Evolutionary conservation across 305 asterid species (phyloP).

Genomic region (Solanum hybrid): DNA sequence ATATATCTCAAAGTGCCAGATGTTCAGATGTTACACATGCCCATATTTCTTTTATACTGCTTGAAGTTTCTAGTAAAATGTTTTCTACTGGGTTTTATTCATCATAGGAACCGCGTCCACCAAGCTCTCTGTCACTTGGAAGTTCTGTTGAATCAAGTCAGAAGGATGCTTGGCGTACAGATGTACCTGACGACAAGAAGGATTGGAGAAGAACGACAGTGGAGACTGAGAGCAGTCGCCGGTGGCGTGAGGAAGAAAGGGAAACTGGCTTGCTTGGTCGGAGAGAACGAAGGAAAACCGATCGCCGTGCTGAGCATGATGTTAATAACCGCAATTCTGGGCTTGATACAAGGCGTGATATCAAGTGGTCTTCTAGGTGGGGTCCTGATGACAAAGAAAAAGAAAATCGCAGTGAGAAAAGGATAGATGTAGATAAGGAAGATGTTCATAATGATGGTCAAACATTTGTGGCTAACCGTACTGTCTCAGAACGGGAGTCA

Average conservation of each 20-base stretch:
- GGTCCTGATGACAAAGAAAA: conserved; percentile 97
- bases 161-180: conserved; percentile 78
- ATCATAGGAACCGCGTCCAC: conserved; percentile 71
- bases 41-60: background rate
- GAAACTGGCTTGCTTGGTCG: conserved; percentile 95
- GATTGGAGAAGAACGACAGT: conserved; percentile 68
- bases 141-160: conserved; percentile 63
- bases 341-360: conserved; percentile 78
- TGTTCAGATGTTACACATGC: background rate
- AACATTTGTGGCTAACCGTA: conserved; percentile 43
- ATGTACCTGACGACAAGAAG: conserved; percentile 64
- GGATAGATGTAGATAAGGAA: conserved; percentile 66
- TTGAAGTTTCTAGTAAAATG: background rate
- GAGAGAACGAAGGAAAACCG: conserved; percentile 86
- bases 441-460: conserved; percentile 59
- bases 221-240: conserved; percentile 77
- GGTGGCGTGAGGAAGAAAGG: conserved; percentile 99
- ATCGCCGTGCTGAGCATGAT: conserved; percentile 80
- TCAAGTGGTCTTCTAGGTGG: conserved; percentile 95
- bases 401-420: conserved; percentile 66
- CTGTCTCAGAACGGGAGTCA: conserved; percentile 66
- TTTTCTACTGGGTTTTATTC: background rate
- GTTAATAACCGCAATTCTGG: conserved; percentile 55
- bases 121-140: conserved; percentile 81
- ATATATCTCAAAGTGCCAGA: background rate